Conservation (phyloP, 495 filamentous ascomycete species). For the Annulohypoxylon maeteangense region DNA sequence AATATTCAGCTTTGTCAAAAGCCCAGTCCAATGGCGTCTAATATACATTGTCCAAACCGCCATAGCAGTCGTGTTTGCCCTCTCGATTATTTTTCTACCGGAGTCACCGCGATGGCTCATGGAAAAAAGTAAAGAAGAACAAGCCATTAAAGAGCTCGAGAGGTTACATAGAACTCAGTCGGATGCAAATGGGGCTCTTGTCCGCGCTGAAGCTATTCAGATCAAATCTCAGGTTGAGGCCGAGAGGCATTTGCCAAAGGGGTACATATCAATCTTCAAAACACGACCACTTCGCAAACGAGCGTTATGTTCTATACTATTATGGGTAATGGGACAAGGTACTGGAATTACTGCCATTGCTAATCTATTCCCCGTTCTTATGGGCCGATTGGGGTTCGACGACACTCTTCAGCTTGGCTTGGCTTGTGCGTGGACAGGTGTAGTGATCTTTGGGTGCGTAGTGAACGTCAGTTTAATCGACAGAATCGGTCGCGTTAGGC, state of each 20-base stretch:
- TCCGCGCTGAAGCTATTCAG: constrained; percentile 20
- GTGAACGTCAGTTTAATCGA: constrained; percentile 10
- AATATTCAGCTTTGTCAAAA: neutral
- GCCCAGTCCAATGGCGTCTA: neutral
- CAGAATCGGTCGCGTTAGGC: constrained; percentile 20
- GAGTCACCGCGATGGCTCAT: constrained; percentile 2
- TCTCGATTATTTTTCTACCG: neutral
- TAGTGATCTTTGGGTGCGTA: neutral
- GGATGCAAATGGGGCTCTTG: constrained; percentile 21
- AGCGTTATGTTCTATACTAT: neutral
- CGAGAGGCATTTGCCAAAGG: constrained; percentile 16
- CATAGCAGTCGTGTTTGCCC: neutral
- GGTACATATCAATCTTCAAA: constrained; percentile 1
- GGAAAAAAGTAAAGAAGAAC: constrained; percentile 2
- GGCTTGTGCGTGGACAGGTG: constrained; percentile 18
- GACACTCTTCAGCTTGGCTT: constrained; percentile 25
- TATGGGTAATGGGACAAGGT: neutral
- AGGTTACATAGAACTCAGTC: constrained; percentile 19
- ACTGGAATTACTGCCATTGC: neutral
- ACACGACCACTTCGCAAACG: neutral
- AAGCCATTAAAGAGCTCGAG: constrained; percentile 23
- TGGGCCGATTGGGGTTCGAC: constrained; percentile 20
- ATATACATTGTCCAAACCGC: neutral
- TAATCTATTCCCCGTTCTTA: constrained; percentile 25
- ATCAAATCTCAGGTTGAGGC: constrained; percentile 28